Evolutionary conservation across 1,284 basidiomycete genomes (phyloP).

Genomic region (Pseudozyma flocculosa): DNA sequence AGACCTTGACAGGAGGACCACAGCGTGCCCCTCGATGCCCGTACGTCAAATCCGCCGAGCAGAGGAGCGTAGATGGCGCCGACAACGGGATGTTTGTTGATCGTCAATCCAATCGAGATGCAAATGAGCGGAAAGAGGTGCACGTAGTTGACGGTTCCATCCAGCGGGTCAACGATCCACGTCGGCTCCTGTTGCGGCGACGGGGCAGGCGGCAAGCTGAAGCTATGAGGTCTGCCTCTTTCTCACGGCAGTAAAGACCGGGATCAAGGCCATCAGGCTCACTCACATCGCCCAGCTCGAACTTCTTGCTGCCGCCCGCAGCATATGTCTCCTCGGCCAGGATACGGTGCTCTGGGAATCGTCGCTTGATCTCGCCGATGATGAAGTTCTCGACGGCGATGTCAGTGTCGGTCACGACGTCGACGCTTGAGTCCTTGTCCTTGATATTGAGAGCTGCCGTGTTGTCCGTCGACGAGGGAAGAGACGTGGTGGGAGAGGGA

Average conservation of each 20-base stretch:
- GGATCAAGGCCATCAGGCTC: too few species aligned
- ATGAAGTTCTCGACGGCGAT: slow-evolving; percentile 8
- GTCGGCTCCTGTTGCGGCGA: slow-evolving; percentile 43
- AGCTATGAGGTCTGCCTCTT: too few species aligned
- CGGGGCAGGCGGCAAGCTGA: too few species aligned
- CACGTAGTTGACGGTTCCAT: slow-evolving; percentile 27
- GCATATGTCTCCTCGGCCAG: slow-evolving; percentile 12
- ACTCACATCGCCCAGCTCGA: slow-evolving; percentile 4
- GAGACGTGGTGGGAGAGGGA: too few species aligned
- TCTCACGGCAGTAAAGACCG: too few species aligned
- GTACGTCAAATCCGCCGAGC: slow-evolving; percentile 35
- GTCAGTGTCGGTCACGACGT: slow-evolving; percentile 14
- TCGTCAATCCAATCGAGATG: slow-evolving; percentile 10
- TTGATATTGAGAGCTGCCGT: neutral
- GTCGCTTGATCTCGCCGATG: slow-evolving; percentile 1
- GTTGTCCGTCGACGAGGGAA: too few species aligned
- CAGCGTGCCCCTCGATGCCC: slow-evolving; percentile 38
- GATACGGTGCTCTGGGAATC: slow-evolving; percentile 4
- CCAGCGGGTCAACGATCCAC: slow-evolving; percentile 52
- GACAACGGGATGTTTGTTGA: slow-evolving; percentile 41
- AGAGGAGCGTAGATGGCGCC: slow-evolving; percentile 52
- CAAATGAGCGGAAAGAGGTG: slow-evolving; percentile 7
- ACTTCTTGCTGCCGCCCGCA: neutral
- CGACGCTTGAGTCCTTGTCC: slow-evolving; percentile 9
- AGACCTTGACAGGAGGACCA: slow-evolving; percentile 40